phyloP scores from a whole-genome alignment of 225 moss, liverwort and hornwort species.

The Neckera pumila region DNA sequence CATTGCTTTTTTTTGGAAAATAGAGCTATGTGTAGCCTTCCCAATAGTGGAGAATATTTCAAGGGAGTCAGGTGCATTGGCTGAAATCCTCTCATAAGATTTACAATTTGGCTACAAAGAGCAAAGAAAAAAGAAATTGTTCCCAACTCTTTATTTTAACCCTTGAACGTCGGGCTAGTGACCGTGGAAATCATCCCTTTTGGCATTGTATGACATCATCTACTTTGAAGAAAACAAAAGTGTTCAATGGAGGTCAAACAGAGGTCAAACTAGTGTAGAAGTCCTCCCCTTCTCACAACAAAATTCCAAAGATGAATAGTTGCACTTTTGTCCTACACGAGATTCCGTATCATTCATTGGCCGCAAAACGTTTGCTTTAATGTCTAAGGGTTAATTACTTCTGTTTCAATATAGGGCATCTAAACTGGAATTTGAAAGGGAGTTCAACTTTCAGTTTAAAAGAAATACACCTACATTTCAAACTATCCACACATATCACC shows the following conservation, averaged over 20 bases:
- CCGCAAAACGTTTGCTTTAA: too few species aligned
- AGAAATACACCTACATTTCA: background rate
- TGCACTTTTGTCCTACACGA: too few species aligned
- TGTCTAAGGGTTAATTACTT: background rate
- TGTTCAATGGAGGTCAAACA: too few species aligned
- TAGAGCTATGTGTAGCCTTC: fast-evolving
- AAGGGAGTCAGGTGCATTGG: background rate
- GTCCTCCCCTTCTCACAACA: too few species aligned
- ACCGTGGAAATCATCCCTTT: too few species aligned
- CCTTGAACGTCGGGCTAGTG: too few species aligned
- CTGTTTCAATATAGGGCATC: fast-evolving
- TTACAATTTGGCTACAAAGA: background rate
- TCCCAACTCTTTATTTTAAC: background rate
- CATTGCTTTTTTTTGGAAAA: too few species aligned
- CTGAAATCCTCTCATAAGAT: background rate
- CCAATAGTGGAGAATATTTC: fast-evolving
- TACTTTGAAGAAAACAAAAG: too few species aligned
- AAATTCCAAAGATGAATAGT: too few species aligned
- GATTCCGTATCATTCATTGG: too few species aligned
- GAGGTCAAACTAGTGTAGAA: too few species aligned
- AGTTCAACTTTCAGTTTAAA: background rate
- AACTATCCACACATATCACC: background rate
- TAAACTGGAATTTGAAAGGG: background rate
- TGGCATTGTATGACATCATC: too few species aligned
- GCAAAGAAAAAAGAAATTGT: background rate